Base-by-base conservation (phyloP, 306 rosid genomes). In the Gillenia trifoliata region DNA sequence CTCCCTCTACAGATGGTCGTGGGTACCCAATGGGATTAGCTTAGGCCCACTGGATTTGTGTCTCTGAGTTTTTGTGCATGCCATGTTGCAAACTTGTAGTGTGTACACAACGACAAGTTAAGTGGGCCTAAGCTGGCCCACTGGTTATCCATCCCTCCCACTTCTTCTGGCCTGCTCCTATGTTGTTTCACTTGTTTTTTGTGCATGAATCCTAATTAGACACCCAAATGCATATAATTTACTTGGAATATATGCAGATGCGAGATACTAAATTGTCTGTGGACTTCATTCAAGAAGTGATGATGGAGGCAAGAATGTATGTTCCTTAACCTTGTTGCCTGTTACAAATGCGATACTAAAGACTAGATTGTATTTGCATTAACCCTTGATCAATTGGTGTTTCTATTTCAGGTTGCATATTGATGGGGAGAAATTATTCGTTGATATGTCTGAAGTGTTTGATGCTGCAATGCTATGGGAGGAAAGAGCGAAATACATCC, bases 391-490 rank as follows among this genome's bases (percentile, higher is more conserved):
- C 57, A 59, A 31, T 67, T 71, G 70, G 69, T 72, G 49, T 73
- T 30, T 47, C 77, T 85, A 40, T 78, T 81, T 43, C 82, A 93
- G 98, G 85, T 86, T 89, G 56, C 83, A 81, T 69, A 82, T 93
- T 74, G 94, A 85, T 70, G 78, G 80, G 49, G 96, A 93, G 83
- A 84, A 83, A 69, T 78, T 80, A 28, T 93, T 85, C 68, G 75
- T 81, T 83, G 81, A 83, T 79, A 76, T 88, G 76, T 75, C 70
- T 61, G 22, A 81, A 79, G 83, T 85, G 74, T 86, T 88, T 75
- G 81, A 52, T 74, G 83, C 78, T 72, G 92, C 98, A 70, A 69
- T 81, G 76, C 71, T 67, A 73, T 91, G 97, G 96, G 98, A 93
- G 86, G 88, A 87, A 82, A 91, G 82, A 76, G 94, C 94, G 26